Conservation (phyloP, 306 rosid species). For the Cercis canadensis region DNA sequence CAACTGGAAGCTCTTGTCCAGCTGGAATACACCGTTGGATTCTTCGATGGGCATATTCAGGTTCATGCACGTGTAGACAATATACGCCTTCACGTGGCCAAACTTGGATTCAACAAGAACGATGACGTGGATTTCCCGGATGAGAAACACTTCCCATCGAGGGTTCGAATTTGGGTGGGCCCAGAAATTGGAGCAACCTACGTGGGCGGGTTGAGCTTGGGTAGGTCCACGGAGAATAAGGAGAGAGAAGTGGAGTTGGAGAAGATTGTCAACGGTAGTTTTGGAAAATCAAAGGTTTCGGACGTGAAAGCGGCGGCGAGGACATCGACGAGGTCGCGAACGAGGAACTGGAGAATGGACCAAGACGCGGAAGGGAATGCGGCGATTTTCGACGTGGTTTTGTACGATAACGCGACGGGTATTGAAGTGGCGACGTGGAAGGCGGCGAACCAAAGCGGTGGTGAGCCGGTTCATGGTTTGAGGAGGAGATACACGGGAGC, state of each 20-base stretch:
- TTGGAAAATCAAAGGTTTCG: conserved; percentile 42
- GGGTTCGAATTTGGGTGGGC: conserved; percentile 81
- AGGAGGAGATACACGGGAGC: conserved; percentile 49
- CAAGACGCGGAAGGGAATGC: conserved; percentile 89
- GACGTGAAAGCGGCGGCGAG: conserved; percentile 51
- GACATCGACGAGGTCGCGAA: conserved; percentile 46
- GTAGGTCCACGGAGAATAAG: conserved; percentile 68
- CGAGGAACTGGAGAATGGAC: conserved; percentile 84
- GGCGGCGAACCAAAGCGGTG: conserved; percentile 9
- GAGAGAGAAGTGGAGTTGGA: conserved; percentile 71
- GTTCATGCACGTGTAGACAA: conserved; percentile 83
- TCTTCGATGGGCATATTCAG: conserved; percentile 66
- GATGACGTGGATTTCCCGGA: conserved; percentile 57
- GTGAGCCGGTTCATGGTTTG: conserved; percentile 35
- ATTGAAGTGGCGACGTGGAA: conserved; percentile 61
- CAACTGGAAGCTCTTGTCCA: conserved; percentile 85
- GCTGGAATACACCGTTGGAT: conserved; percentile 71
- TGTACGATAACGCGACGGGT: conserved; percentile 65
- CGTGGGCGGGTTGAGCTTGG: conserved; percentile 73
- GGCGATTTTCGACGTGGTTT: conserved; percentile 71
- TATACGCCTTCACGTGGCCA: conserved; percentile 68
- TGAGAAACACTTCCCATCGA: conserved; percentile 77
- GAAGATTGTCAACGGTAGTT: conserved; percentile 59
- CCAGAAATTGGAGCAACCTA: conserved; percentile 88
- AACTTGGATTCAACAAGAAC: conserved; percentile 54